Evolutionary conservation across 1,139 yeast genomes (phyloP).

Genomic region (Pneumocystis oryctolagi): DNA sequence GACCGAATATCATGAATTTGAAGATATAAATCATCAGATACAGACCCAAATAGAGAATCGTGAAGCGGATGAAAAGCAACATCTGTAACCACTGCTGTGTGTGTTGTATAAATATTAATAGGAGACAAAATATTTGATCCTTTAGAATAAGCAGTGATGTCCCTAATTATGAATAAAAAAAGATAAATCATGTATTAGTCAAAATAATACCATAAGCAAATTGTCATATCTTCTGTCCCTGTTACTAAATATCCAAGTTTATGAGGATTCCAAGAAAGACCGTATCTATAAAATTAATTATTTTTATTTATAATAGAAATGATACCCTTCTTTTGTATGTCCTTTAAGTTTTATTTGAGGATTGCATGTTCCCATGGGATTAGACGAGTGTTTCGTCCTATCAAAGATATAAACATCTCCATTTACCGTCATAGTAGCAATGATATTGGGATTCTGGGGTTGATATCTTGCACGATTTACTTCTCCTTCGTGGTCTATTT

Average conservation of each 20-base stretch:
- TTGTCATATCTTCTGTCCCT: conserved; percentile 51
- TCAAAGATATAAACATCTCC: conserved; percentile 65
- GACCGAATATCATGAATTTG: conserved; percentile 52
- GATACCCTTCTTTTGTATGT: conserved; percentile 46
- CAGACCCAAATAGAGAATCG: conserved; percentile 47
- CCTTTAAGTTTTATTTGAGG: conserved; percentile 35
- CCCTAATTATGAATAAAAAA: conserved; percentile 3
- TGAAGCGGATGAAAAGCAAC: conserved; percentile 34
- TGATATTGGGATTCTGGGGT: conserved; percentile 52
- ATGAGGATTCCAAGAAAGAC: conserved; percentile 46
- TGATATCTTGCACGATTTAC: conserved; percentile 70
- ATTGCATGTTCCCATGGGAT: conserved; percentile 23
- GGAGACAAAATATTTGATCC: conserved; percentile 17
- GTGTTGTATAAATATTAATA: conserved; percentile 16
- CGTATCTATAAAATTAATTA: conserved; percentile 24
- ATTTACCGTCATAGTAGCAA: conserved; percentile 64
- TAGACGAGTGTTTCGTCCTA: conserved; percentile 31
- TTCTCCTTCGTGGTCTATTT: conserved; percentile 38
- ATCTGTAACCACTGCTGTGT: conserved; percentile 27
- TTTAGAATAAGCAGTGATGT: conserved; percentile 12
- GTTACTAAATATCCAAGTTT: conserved; percentile 37
- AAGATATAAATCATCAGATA: conserved; percentile 54
- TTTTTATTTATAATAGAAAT: neutral
- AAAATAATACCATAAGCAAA: conserved; percentile 55
- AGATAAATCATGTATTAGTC: conserved; percentile 11